Evolutionary conservation across 192 early-diverging fungal species (phyloP), one percentile per base, ranked within the genome.

Genomic region (Entomortierella parvispora): DNA sequence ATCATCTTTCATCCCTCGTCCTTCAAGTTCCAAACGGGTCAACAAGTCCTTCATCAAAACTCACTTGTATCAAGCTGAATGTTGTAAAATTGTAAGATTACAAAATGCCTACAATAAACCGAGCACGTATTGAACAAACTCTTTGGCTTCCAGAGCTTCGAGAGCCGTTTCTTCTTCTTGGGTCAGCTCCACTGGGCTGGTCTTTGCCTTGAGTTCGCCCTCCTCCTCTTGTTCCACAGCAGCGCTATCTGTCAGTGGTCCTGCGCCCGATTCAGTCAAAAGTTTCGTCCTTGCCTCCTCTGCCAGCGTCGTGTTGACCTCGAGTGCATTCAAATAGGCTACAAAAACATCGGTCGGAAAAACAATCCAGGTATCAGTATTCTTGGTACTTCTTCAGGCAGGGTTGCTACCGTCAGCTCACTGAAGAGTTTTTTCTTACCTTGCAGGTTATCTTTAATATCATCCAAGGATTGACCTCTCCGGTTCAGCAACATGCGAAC

Each of bases 391-490:
- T n/a, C n/a, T n/a, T n/a, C n/a, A n/a, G n/a, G n/a, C n/a, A n/a
- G n/a, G n/a, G n/a, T n/a, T n/a, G n/a, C n/a, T n/a, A n/a, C n/a
- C n/a, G n/a, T n/a, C n/a, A n/a, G n/a, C n/a, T n/a, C n/a, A n/a
- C n/a, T n/a, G n/a, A n/a, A 40, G 37, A 40, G 5, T 40, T 48
- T 12, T 12, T 44, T 2, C 34, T 48, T 65, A 87, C 86, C 82
- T 69, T 82, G 62, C 56, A 88, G 63, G 37, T 82, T 71, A 7
- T 34, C 67, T 45, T 75, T 82, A 29, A 86, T 81, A 31, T 82
- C 79, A 28, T 68, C 68, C 33, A 86, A 54, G 4, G 80, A 83
- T 42, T 80, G 80, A 10, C 85, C 85, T 42, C 64, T 69, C 31
- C 75, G 62, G 56, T 81, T 79, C 46, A 86, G 42, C 28, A 81